A percentile compares a stretch with the other conserved stretches of the same genome.
Evolutionary conservation across 2,329 filamentous ascomycete genomes (phyloP).

Genomic region (Colletotrichum aenigma): DNA sequence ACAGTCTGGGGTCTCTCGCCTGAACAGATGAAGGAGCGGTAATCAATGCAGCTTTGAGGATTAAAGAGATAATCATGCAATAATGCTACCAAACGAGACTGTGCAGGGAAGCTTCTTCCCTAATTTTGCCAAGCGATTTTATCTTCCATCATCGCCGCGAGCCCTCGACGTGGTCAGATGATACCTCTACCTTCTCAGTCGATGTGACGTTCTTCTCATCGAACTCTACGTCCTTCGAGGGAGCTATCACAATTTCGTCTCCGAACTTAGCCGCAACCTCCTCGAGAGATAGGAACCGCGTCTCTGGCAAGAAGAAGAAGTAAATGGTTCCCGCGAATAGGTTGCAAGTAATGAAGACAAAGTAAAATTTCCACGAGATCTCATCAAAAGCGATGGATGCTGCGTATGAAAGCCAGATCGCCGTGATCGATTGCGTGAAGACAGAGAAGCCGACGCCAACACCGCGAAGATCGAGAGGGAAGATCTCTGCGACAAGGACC

Average conservation of each 20-base stretch:
- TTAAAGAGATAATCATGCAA: accelerated
- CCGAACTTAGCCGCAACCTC: slow-evolving; percentile 36
- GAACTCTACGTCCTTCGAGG: background rate
- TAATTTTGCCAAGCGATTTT: accelerated
- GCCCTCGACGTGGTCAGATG: background rate
- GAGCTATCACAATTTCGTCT: slow-evolving; percentile 23
- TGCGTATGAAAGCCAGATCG: slow-evolving; percentile 33
- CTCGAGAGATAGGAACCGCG: slow-evolving; percentile 34
- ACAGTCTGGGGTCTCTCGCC: accelerated
- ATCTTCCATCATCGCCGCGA: background rate
- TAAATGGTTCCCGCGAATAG: slow-evolving; percentile 32
- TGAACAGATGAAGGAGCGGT: accelerated
- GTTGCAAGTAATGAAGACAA: slow-evolving; percentile 35
- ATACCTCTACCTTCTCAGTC: background rate
- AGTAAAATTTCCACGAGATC: slow-evolving; percentile 34
- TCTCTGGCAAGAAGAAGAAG: slow-evolving; percentile 38
- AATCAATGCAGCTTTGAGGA: accelerated
- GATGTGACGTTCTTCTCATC: background rate
- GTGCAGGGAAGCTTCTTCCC: accelerated
- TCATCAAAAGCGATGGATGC: slow-evolving; percentile 30
- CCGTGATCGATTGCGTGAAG: slow-evolving; percentile 30
- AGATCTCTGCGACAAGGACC: slow-evolving; percentile 32
- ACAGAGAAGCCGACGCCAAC: slow-evolving; percentile 29
- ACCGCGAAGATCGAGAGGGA: slow-evolving; percentile 29
- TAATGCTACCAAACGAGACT: background rate